phyloP scores from a whole-genome alignment of 202 grass and related monocot species.

The Panicum hallii region DNA sequence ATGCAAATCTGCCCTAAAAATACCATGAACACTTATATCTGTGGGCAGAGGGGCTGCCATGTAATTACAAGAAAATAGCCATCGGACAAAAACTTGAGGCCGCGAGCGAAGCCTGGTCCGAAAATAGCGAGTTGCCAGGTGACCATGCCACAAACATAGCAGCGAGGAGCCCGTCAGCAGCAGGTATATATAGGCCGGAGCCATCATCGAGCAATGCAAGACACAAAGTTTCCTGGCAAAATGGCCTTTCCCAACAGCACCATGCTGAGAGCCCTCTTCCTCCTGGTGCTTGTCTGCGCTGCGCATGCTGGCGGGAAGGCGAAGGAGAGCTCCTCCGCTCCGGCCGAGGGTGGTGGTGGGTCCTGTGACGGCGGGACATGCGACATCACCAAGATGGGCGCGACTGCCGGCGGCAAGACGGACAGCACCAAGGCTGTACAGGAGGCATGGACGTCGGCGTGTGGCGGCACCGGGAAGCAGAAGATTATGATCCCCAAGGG shows the following conservation, averaged over 20 bases:
- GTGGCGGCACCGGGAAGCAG: slow-evolving; percentile 40
- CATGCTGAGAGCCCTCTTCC: background rate
- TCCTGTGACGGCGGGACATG: background rate
- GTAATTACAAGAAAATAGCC: no score
- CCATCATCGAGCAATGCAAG: background rate
- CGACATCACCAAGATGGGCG: slow-evolving; percentile 57
- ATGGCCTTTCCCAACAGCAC: slow-evolving; percentile 25
- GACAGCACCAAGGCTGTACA: slow-evolving; percentile 58
- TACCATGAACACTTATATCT: no score
- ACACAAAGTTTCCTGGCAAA: background rate
- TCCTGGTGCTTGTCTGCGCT: background rate
- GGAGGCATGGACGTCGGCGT: slow-evolving; percentile 60
- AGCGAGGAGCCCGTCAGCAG: no score
- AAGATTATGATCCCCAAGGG: slow-evolving; percentile 63
- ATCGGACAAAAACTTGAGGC: background rate
- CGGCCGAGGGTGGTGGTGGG: no score
- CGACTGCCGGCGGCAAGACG: slow-evolving; percentile 37
- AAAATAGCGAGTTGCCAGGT: background rate
- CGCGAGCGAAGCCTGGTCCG: background rate
- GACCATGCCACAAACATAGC: slow-evolving; percentile 3
- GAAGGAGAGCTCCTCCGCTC: no score
- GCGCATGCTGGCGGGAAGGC: background rate
- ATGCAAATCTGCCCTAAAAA: no score
- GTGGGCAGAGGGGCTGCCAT: no score
- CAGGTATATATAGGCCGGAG: background rate